Evolutionary conservation across 1,284 basidiomycete genomes (phyloP), one percentile per base, ranked within the genome.

Genomic region (Cystobasidium slooffiae): DNA sequence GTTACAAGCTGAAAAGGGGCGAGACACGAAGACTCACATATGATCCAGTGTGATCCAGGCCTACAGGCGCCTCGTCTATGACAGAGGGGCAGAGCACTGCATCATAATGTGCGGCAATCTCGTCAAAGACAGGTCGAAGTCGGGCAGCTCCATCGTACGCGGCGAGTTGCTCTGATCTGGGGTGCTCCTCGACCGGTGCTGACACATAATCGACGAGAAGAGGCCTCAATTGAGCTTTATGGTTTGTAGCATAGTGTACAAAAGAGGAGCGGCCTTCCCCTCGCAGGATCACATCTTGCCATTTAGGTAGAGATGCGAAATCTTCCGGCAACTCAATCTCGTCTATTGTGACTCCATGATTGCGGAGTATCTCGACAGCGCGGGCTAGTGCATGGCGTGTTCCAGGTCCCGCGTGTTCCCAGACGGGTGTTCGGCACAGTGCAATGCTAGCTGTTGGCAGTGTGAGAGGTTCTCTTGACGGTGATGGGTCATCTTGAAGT

Each of bases 81-180:
- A 52, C 62, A 44, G 56, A 63, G 14, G 52, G 47, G 12, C 59
- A 63, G 7, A 72, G 16, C 7, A 72, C 18, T n/a, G 51, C 46
- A 58, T 64, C 62, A 44, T 72, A 72, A 37, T 53, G 37, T 7
- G 20, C 31, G 1, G 69, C 69, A 7, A 72, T 43, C 3, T 16
- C 49, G 24, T 72, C 69, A n/a, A 64, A 64, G 24, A 39, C 22
- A 10, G 59, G 59, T 3, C 69, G 59, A n/a, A 72, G 62, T 16
- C 16, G 22, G 16, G 69, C 69, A 51, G 46, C 24, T n/a, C 62
- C 62, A 47, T 72, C 69, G 49, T 52, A 22, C 49, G 69, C 69
- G 5, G 31, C 69, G 8, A 44, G 46, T 8, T 72, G 43, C 44
- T 72, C 43, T 24, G 39, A 43, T 52, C n/a, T 31, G 9, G 59